Conservation (phyloP, 2,329 filamentous ascomycete genomes). For the Beauveria rudraprayagi region DNA sequence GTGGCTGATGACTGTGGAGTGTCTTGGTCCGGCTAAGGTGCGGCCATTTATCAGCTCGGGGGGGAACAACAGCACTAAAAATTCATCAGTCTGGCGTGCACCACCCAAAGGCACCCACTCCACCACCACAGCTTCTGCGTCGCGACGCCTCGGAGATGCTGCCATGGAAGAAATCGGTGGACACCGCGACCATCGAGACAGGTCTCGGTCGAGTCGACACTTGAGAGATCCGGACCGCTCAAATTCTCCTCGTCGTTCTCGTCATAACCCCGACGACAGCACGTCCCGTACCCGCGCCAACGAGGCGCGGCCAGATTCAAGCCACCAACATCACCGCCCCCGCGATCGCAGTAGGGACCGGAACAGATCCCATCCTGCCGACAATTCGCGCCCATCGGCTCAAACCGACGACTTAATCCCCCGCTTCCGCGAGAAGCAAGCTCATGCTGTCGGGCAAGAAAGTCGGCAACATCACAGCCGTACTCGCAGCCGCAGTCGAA, state of each 20-base stretch:
- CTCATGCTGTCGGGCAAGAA: conserved; percentile 23
- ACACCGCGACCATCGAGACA: conserved; percentile 29
- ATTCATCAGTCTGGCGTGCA: conserved; percentile 25
- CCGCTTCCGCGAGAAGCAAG: conserved; percentile 27
- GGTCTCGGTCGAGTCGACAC: conserved; percentile 29
- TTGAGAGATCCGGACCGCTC: conserved; percentile 24
- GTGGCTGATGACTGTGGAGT: conserved; percentile 5
- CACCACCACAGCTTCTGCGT: conserved; percentile 22
- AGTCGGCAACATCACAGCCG: conserved; percentile 27
- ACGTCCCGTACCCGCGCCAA: conserved; percentile 25
- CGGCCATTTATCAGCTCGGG: conserved; percentile 27
- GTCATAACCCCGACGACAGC: conserved; percentile 22
- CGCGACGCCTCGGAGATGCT: conserved; percentile 30
- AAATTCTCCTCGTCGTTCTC: conserved; percentile 25
- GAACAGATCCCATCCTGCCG: conserved; percentile 19
- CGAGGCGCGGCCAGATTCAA: conserved; percentile 25
- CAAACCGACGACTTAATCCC: conserved; percentile 31
- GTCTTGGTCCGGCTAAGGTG: conserved; percentile 27
- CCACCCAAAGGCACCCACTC: conserved; percentile 17
- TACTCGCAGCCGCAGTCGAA: conserved; percentile 26
- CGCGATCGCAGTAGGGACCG: conserved; percentile 31
- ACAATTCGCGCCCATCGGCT: conserved; percentile 20
- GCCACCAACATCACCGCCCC: conserved; percentile 28
- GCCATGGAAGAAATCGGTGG: conserved; percentile 33
- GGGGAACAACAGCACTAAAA: conserved; percentile 26